Percentiles rank a stretch among this genome's conserved stretches.
phyloP scores from a whole-genome alignment of 345 rosid species.

The Pugionium dolabratum region DNA sequence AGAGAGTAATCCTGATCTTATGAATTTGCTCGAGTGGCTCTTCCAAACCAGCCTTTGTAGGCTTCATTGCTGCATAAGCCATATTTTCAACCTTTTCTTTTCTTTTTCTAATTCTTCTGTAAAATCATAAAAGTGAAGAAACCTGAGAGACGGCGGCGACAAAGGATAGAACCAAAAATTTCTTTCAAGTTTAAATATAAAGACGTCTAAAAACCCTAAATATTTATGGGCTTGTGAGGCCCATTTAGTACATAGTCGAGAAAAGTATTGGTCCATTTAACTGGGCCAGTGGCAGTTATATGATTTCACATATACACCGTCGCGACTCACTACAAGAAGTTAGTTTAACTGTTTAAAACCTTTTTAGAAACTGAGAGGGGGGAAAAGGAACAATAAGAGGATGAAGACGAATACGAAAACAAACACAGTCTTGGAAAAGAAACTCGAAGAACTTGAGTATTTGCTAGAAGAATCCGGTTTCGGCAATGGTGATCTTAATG shows the following conservation, averaged over 20 bases:
- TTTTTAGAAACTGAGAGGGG: not conserved
- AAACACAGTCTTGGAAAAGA: constrained; percentile 29
- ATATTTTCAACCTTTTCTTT: constrained; percentile 29
- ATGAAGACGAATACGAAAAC: constrained; percentile 6
- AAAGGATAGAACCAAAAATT: not conserved
- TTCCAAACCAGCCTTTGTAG: constrained; percentile 62
- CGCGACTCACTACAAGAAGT: constrained; percentile 3
- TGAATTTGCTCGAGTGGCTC: constrained; percentile 70
- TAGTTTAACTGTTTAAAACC: constrained; percentile 1
- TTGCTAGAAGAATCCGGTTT: not conserved
- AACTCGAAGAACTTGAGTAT: constrained; percentile 32
- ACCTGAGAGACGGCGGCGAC: constrained; percentile 26
- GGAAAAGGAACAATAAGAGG: not conserved
- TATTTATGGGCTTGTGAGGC: not conserved
- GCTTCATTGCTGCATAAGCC: constrained; percentile 57
- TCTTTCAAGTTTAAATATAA: constrained; percentile 10
- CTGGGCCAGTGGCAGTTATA: not conserved
- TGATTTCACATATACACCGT: constrained; percentile 16
- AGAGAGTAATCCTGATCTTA: constrained; percentile 78
- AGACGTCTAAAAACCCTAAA: not conserved
- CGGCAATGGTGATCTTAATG: not conserved
- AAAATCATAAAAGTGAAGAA: not conserved
- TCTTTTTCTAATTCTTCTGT: constrained; percentile 8
- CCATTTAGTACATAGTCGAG: no score
- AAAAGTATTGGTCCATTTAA: not conserved